phyloP scores from a whole-genome alignment of 352 stramenopile genomes.

The Thalassiosira mediterranea region DNA sequence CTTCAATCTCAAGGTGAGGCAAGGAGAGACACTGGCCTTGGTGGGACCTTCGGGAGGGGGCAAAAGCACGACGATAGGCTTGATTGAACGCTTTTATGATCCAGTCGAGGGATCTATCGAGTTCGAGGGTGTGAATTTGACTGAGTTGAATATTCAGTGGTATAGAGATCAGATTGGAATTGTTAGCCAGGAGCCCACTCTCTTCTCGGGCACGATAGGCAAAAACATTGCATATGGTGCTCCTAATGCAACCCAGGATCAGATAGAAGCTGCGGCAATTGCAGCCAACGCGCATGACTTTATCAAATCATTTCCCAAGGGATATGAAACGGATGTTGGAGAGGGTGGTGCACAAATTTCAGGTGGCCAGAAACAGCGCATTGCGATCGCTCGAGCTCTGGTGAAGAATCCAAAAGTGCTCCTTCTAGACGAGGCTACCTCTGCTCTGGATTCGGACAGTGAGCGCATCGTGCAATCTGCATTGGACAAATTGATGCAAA shows the following conservation, averaged over 20 bases:
- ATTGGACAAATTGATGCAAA: slow-evolving; percentile 58
- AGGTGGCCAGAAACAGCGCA: slow-evolving; percentile 91
- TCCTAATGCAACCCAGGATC: slow-evolving; percentile 63
- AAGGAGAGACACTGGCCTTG: neutral
- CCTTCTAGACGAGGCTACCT: slow-evolving; percentile 47
- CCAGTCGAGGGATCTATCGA: slow-evolving; percentile 54
- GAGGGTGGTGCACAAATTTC: slow-evolving; percentile 86
- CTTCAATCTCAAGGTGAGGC: slow-evolving; percentile 60
- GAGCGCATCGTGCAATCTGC: slow-evolving; percentile 81
- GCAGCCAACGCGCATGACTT: slow-evolving; percentile 90
- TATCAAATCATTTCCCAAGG: slow-evolving; percentile 86
- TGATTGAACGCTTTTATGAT: slow-evolving; percentile 87
- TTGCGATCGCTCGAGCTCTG: slow-evolving; percentile 88
- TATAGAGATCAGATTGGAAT: slow-evolving; percentile 84
- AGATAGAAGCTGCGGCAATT: slow-evolving; percentile 61
- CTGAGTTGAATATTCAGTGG: slow-evolving; percentile 70
- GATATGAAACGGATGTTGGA: slow-evolving; percentile 76
- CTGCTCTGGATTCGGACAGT: slow-evolving; percentile 70
- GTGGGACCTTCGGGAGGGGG: slow-evolving; percentile 43
- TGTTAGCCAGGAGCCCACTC: slow-evolving; percentile 86
- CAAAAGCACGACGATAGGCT: slow-evolving; percentile 82
- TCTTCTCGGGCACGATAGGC: slow-evolving; percentile 88
- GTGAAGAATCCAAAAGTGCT: slow-evolving; percentile 73
- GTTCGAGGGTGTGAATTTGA: slow-evolving; percentile 78
- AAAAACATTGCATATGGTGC: slow-evolving; percentile 89